phyloP scores from a whole-genome alignment of 2,329 filamentous ascomycete species.

The Aspergillus japonicus region DNA sequence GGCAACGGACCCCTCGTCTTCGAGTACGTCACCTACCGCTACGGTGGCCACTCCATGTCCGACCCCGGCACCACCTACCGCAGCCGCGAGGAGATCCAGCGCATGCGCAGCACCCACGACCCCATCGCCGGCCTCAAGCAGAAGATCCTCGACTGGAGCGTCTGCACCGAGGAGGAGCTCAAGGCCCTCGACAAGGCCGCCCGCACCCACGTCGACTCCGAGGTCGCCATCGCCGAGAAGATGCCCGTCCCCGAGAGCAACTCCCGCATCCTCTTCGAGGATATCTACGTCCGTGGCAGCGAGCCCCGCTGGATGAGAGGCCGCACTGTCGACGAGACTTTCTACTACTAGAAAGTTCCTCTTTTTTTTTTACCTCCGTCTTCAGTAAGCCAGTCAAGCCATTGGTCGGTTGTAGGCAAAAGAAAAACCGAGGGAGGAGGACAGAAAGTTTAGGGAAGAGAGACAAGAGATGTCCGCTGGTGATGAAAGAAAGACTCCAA shows the following conservation, averaged over 20 bases:
- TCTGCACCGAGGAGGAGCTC: constrained; percentile 89
- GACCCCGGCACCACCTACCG: constrained; percentile 99
- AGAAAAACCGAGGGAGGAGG: too few relatives aligned
- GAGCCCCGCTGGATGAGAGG: constrained; percentile 89
- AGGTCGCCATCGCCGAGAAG: constrained; percentile 85
- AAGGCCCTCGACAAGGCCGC: constrained; percentile 96
- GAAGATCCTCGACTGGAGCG: constrained; percentile 94
- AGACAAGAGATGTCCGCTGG: background rate
- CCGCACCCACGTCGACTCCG: constrained; percentile 76
- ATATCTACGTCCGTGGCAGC: constrained; percentile 86
- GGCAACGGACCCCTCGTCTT: constrained; percentile 93
- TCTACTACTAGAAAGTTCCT: constrained; percentile 60
- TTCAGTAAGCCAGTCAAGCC: too few relatives aligned
- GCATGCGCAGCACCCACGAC: constrained; percentile 98
- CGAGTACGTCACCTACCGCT: constrained; percentile 99
- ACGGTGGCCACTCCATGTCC: constrained; percentile 99
- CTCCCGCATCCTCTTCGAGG: constrained; percentile 85
- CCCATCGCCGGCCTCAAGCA: constrained; percentile 97
- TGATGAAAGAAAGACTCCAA: background rate
- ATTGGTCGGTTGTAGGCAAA: too few relatives aligned
- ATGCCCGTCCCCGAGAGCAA: constrained; percentile 80
- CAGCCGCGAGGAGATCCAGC: constrained; percentile 98
- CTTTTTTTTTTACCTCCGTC: too few relatives aligned
- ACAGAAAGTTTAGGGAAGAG: too few relatives aligned
- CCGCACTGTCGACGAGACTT: constrained; percentile 87